phyloP scores from a whole-genome alignment of 495 filamentous ascomycete species.

The Friedmanniomyces simplex region DNA sequence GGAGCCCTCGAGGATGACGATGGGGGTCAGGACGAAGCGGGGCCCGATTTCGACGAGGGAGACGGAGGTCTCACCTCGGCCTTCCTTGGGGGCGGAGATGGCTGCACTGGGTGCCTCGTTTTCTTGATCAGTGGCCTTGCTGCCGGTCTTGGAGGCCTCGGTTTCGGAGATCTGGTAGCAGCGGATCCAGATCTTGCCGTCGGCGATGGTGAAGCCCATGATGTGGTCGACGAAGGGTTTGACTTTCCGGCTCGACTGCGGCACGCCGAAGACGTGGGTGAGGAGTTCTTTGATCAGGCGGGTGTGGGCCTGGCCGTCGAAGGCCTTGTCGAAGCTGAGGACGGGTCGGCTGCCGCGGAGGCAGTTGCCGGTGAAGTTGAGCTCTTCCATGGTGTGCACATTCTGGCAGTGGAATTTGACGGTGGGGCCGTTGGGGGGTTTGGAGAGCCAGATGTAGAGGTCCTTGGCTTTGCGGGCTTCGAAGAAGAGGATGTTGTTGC shows the following conservation, averaged over 20 bases:
- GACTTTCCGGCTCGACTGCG: constrained; percentile 70
- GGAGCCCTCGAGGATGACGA: constrained; percentile 86
- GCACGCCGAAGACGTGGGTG: constrained; percentile 86
- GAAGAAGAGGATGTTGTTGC: constrained; percentile 96
- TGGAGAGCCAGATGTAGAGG: constrained; percentile 86
- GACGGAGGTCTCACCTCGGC: constrained; percentile 53
- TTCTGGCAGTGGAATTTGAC: constrained; percentile 69
- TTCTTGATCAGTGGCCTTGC: constrained; percentile 24
- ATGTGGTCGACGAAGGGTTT: constrained; percentile 97
- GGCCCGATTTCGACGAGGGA: constrained; percentile 89
- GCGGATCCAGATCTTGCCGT: constrained; percentile 93
- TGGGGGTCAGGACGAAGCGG: constrained; percentile 88
- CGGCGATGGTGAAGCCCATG: constrained; percentile 81
- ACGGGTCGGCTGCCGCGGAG: constrained; percentile 92
- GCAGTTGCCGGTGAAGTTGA: constrained; percentile 95
- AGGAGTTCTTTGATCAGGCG: constrained; percentile 77
- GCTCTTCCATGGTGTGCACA: constrained; percentile 88
- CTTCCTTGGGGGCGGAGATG: constrained; percentile 22
- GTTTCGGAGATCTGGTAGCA: constrained; percentile 88
- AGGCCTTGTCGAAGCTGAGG: constrained; percentile 79
- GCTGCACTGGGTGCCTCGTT: constrained; percentile 22
- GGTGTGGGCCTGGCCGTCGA: constrained; percentile 67
- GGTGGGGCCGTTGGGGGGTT: constrained; percentile 89
- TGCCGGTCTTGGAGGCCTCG: constrained; percentile 40
- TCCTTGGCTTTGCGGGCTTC: constrained; percentile 93